Conservation (phyloP, 805 yeast genomes). For the Limtongia smithiae region DNA sequence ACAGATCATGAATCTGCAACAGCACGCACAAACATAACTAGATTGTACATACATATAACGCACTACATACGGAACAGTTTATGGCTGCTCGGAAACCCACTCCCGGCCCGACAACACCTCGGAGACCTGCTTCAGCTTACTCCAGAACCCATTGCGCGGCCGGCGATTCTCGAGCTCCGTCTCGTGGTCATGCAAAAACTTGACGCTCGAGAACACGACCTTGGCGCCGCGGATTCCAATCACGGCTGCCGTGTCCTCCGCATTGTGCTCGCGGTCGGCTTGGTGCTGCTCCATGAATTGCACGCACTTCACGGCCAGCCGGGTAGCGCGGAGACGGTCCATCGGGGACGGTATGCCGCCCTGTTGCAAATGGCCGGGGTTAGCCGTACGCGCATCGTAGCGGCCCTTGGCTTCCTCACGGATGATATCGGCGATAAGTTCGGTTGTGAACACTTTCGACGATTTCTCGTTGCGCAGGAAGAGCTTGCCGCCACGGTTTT, state of each 20-base stretch:
- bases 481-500: conserved; percentile 78
- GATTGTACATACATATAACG: background rate
- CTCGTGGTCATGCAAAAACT: conserved; percentile 79
- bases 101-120: conserved; percentile 21
- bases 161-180: conserved; percentile 77
- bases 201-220: conserved; percentile 67
- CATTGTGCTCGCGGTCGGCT: conserved; percentile 13
- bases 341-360: conserved; percentile 94
- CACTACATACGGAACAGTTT: background rate
- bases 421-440: conserved; percentile 77
- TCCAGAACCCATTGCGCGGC: conserved; percentile 89
- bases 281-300: conserved; percentile 71
- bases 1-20: conserved; percentile 13
- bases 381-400: conserved; percentile 89
- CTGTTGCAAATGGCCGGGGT: conserved; percentile 98
- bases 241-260: conserved; percentile 64
- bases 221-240: conserved; percentile 79
- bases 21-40: background rate
- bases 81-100: background rate
- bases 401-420: conserved; percentile 69
- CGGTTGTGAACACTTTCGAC: conserved; percentile 75
- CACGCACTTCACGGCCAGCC: conserved; percentile 86
- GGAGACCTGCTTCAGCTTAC: conserved; percentile 56
- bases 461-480: conserved; percentile 80
- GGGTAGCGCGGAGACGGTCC: conserved; percentile 84